A percentile compares a stretch with the other conserved stretches of the same genome.
These are phyloP conservation scores for Perilla frutescens DNA, from an alignment of 257 asterid genomes.

Conservation along the genomic window DNA sequence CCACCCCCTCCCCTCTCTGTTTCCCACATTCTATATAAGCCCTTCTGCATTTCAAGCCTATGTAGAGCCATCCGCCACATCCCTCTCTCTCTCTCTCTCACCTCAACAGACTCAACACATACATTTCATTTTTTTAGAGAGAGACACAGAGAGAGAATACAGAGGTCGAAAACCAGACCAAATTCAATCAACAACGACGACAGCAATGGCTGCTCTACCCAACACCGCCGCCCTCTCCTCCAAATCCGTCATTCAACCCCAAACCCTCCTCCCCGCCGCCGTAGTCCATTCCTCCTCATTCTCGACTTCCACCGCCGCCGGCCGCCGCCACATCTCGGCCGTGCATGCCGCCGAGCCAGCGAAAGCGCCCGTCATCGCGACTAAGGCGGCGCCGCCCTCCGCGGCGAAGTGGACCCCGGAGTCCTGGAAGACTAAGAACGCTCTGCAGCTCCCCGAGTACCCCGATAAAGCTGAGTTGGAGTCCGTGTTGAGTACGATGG, in stretches of 20 bases:
- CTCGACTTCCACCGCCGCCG: slow-evolving; percentile 42
- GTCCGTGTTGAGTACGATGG: slow-evolving; percentile 61
- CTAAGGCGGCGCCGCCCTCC: slow-evolving; percentile 38
- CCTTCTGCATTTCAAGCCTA: slow-evolving; percentile 7
- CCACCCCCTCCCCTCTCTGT: background rate
- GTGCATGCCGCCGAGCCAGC: slow-evolving; percentile 79
- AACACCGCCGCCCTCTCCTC: slow-evolving; percentile 59
- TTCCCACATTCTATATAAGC: slow-evolving; percentile 34
- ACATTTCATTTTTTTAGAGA: slow-evolving; percentile 15
- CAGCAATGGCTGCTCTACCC: slow-evolving; percentile 61
- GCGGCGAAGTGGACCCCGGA: slow-evolving; percentile 56
- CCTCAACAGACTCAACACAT: background rate
- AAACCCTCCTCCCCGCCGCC: slow-evolving; percentile 37
- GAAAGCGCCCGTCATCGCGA: slow-evolving; percentile 46
- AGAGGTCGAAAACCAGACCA: too few species aligned
- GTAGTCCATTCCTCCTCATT: slow-evolving; percentile 30
- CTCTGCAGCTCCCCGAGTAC: slow-evolving; percentile 82
- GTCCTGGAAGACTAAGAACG: slow-evolving; percentile 74
- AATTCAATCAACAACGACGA: background rate
- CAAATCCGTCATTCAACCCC: slow-evolving; percentile 52
- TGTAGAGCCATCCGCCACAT: slow-evolving; percentile 10
- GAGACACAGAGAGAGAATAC: background rate
- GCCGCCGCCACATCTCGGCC: slow-evolving; percentile 62
- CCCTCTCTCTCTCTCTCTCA: slow-evolving; percentile 30
- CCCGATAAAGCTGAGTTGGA: slow-evolving; percentile 66